A percentile compares a stretch with the other conserved stretches of the same genome.
Evolutionary conservation across 306 rosid species (phyloP).

Genomic region (Dryas octopetala): DNA sequence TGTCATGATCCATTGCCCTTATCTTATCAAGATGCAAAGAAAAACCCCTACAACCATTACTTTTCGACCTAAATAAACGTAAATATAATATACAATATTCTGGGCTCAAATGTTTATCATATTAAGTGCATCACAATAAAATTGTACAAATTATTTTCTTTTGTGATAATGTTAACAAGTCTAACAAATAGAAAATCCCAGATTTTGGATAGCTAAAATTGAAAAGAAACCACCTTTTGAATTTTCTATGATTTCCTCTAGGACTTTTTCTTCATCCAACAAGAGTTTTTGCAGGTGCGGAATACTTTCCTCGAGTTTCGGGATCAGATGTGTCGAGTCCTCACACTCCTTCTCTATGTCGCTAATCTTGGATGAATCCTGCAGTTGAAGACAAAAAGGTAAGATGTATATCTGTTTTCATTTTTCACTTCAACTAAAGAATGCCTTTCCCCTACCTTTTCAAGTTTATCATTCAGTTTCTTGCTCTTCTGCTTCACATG

Average conservation of each 20-base stretch:
- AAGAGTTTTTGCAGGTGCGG: constrained; percentile 76
- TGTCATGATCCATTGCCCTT: not conserved
- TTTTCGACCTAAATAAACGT: not conserved
- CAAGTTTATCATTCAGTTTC: constrained; percentile 80
- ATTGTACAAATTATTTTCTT: not conserved
- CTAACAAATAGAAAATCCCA: not conserved
- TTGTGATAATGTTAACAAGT: not conserved
- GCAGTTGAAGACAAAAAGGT: constrained; percentile 29
- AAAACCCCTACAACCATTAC: not conserved
- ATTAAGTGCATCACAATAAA: not conserved
- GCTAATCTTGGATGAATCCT: constrained; percentile 76
- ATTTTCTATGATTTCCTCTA: constrained; percentile 76
- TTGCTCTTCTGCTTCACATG: constrained; percentile 82
- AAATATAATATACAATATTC: not conserved
- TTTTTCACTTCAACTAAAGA: constrained; percentile 5
- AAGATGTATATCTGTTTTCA: constrained; percentile 5
- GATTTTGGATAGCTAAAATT: not conserved
- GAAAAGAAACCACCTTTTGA: constrained; percentile 59
- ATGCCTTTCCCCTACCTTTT: constrained; percentile 54
- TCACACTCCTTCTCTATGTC: constrained; percentile 67
- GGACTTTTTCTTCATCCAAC: constrained; percentile 68
- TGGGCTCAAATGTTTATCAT: not conserved
- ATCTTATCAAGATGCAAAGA: not conserved
- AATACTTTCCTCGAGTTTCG: constrained; percentile 68
- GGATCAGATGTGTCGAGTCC: constrained; percentile 69